These are phyloP conservation scores for Aspergillus funiculosus DNA, from an alignment of 495 filamentous ascomycete species.

Conservation along the genomic window DNA sequence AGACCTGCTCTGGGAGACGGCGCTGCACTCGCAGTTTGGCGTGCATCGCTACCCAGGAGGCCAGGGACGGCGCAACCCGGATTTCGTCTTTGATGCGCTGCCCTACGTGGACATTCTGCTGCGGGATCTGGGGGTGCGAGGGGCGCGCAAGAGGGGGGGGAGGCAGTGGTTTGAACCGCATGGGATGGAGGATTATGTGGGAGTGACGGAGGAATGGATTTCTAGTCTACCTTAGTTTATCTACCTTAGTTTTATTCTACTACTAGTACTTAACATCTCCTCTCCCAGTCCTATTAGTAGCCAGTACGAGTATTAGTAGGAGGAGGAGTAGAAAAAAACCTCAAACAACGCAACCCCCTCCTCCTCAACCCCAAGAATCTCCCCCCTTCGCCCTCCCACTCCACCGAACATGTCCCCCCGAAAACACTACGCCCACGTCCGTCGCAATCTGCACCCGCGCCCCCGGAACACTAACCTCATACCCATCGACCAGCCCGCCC, in stretches of 20 bases:
- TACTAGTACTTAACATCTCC: no score
- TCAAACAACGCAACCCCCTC: constrained; percentile 15
- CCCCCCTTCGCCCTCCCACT: constrained; percentile 15
- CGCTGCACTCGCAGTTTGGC: constrained; percentile 61
- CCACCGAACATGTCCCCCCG: constrained; percentile 25
- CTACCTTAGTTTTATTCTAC: no score
- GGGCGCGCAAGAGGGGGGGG: constrained; percentile 38
- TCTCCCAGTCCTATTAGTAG: no score
- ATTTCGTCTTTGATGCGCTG: constrained; percentile 69
- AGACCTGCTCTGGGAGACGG: constrained; percentile 49
- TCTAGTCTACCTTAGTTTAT: no score
- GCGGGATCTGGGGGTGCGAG: constrained; percentile 54
- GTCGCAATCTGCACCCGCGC: constrained; percentile 21
- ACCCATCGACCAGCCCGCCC: constrained; percentile 2
- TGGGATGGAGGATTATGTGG: constrained; percentile 54
- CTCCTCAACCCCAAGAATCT: not conserved
- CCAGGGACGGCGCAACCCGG: constrained; percentile 56
- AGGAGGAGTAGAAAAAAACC: constrained; percentile 54
- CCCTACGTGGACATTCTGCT: constrained; percentile 74
- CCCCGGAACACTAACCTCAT: constrained; percentile 9
- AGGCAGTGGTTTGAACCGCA: constrained; percentile 51
- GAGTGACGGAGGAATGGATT: constrained; percentile 55
- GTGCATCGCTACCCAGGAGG: constrained; percentile 64
- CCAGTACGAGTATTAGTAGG: constrained; percentile 59
- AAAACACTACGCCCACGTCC: constrained; percentile 16